Conservation (phyloP, 2,329 filamentous ascomycete genomes). For the Cladosporium sp. region DNA sequence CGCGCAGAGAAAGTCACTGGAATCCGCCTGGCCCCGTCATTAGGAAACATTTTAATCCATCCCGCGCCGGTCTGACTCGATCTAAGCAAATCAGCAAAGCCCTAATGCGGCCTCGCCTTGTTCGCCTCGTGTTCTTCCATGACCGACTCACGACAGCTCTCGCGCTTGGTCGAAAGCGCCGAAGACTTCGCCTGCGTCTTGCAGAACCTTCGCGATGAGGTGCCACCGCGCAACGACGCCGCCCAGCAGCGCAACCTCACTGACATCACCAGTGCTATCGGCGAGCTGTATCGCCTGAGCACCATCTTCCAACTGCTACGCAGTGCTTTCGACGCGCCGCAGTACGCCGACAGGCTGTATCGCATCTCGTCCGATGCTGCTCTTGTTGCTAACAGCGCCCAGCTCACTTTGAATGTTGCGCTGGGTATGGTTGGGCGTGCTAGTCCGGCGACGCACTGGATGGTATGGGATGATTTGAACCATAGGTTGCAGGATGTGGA, state of each 20-base stretch:
- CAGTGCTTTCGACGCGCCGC: constrained; percentile 42
- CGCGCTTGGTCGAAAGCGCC: constrained; percentile 48
- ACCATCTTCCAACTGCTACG: constrained; percentile 52
- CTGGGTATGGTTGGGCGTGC: constrained; percentile 47
- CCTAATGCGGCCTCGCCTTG: constrained; percentile 6
- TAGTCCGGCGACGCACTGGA: constrained; percentile 42
- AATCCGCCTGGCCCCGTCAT: neutral
- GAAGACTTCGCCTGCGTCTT: constrained; percentile 56
- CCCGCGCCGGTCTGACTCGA: too few relatives aligned
- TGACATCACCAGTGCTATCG: constrained; percentile 55
- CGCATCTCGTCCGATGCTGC: constrained; percentile 50
- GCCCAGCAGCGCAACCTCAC: constrained; percentile 44
- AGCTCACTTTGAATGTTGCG: constrained; percentile 54
- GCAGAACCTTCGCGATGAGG: constrained; percentile 46
- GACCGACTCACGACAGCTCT: constrained; percentile 27
- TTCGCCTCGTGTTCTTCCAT: constrained; percentile 6
- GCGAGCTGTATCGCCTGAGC: constrained; percentile 57
- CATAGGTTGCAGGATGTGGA: constrained; percentile 49
- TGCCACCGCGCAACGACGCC: neutral
- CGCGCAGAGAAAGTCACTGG: neutral
- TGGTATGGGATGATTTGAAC: constrained; percentile 54
- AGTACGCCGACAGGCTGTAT: constrained; percentile 40
- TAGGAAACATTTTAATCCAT: neutral
- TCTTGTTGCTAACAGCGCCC: constrained; percentile 50
- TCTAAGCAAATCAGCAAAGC: neutral